phyloP scores from a whole-genome alignment of 192 early-diverging fungal species.

The Linnemannia schmuckeri region DNA sequence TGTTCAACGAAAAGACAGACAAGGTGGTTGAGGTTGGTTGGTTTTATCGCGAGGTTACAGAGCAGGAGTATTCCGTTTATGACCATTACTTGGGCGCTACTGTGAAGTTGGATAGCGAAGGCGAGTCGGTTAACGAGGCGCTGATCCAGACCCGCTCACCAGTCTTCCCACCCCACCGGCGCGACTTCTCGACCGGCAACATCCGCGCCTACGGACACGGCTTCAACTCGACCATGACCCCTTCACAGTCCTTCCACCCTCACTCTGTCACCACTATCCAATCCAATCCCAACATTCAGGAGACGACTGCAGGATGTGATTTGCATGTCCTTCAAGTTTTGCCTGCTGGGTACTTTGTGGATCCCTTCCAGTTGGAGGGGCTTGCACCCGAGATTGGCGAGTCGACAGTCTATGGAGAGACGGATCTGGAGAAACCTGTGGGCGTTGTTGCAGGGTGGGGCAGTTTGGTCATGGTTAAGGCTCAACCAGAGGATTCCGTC shows the following conservation, averaged over 20 bases:
- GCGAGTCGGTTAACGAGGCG: conserved; percentile 38
- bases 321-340: conserved; percentile 41
- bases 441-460: conserved; percentile 51
- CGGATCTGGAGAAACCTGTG: conserved; percentile 53
- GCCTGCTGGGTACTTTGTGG: conserved; percentile 48
- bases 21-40: conserved; percentile 47
- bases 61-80: conserved; percentile 21
- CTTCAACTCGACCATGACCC: conserved; percentile 39
- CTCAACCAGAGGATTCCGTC: conserved; percentile 31
- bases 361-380: conserved; percentile 50
- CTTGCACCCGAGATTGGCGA: conserved; percentile 51
- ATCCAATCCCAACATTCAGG: conserved; percentile 38
- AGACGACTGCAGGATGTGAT: conserved; percentile 34
- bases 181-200: conserved; percentile 24
- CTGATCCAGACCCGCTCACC: conserved; percentile 41
- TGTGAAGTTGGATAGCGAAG: conserved; percentile 29
- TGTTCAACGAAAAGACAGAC: conserved; percentile 36
- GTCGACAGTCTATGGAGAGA: conserved; percentile 43
- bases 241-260: conserved; percentile 46
- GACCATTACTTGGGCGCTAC: conserved; percentile 52
- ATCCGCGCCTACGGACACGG: conserved; percentile 32
- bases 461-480: conserved; percentile 49
- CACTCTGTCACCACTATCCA: conserved; percentile 50
- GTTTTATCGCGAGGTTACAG: conserved; percentile 52
- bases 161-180: conserved; percentile 51